Conservation (phyloP, 2,329 filamentous ascomycete genomes). For the Xylaria sp. region DNA sequence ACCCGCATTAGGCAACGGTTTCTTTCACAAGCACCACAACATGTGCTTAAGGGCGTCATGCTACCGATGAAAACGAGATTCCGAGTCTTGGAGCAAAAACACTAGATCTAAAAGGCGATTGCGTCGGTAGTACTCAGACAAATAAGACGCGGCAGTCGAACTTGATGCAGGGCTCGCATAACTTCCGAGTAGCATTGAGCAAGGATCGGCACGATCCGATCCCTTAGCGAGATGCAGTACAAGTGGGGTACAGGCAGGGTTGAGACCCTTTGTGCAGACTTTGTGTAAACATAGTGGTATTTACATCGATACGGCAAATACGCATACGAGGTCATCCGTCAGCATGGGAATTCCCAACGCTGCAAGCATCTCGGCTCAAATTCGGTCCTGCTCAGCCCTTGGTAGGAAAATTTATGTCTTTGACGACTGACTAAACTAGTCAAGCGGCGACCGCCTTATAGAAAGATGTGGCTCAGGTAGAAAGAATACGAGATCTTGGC, state of each 20-base stretch:
- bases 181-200: neutral
- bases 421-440: neutral
- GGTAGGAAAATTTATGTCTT: neutral
- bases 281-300: neutral
- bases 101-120: neutral
- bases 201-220: conserved; percentile 11
- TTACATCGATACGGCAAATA: neutral
- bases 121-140: neutral
- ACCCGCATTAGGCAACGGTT: neutral
- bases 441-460: neutral
- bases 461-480: neutral
- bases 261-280: neutral
- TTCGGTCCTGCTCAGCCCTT: neutral
- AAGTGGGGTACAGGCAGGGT: neutral
- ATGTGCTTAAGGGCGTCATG: neutral
- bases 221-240: neutral
- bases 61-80: neutral
- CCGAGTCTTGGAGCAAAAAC: neutral
- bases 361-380: neutral
- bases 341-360: neutral
- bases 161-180: neutral
- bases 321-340: conserved; percentile 1
- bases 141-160: neutral
- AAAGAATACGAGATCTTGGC: conserved; percentile 47
- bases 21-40: neutral